phyloP scores from a whole-genome alignment of 371 early-diverging fungal species.

The Haplosporangium sp. region DNA sequence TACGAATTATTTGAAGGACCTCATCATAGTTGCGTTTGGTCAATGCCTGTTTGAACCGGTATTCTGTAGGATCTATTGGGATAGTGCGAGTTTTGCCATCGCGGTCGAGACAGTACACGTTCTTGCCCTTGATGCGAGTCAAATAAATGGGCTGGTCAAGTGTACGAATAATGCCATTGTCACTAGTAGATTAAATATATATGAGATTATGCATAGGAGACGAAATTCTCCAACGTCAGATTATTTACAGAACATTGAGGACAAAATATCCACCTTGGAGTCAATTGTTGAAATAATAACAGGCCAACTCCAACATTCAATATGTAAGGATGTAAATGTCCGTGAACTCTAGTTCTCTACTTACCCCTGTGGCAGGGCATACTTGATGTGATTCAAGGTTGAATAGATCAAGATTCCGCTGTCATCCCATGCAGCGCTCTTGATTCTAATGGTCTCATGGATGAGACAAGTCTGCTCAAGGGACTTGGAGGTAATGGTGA shows the following conservation, averaged over 20 bases:
- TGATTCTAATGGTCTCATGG: conserved; percentile 98
- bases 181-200: conserved; percentile 59
- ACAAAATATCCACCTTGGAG: no score
- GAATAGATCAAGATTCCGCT: conserved; percentile 95
- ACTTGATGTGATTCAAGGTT: conserved; percentile 99
- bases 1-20: conserved; percentile 94
- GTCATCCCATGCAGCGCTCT: conserved; percentile 96
- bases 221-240: no score
- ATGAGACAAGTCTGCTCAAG: conserved; percentile 87
- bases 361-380: conserved; percentile 93
- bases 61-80: conserved; percentile 97
- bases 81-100: conserved; percentile 87
- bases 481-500: conserved; percentile 88
- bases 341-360: conserved; percentile 7
- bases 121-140: conserved; percentile 86
- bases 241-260: no score
- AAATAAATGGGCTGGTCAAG: conserved; percentile 95
- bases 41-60: conserved; percentile 96
- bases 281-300: no score
- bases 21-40: conserved; percentile 90
- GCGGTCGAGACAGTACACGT: conserved; percentile 87
- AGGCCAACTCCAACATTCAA: not conserved
- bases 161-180: conserved; percentile 96
- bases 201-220: no score
- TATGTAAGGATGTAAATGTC: no score